Conservation (phyloP, 2,329 filamentous ascomycete species). For the Cladosporium cucumerinum region DNA sequence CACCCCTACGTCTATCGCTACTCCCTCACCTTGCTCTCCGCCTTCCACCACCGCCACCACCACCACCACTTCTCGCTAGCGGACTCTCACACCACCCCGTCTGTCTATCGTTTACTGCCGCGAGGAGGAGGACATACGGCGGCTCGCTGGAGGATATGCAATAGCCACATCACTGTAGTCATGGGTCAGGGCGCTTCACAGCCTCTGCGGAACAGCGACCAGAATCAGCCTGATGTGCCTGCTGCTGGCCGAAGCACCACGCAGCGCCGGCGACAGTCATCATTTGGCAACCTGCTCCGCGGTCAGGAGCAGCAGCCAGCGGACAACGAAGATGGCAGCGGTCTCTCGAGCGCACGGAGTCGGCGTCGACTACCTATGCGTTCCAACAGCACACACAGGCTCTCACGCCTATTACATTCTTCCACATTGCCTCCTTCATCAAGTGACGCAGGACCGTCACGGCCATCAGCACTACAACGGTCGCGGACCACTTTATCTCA, state of each 20-base stretch:
- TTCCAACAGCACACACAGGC: slow-evolving; percentile 23
- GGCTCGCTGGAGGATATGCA: slow-evolving; percentile 10
- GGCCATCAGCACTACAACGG: slow-evolving; percentile 16
- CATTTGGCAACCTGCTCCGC: slow-evolving; percentile 11
- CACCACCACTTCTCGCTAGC: background rate
- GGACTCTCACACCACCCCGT: background rate
- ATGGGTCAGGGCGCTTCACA: slow-evolving; percentile 36
- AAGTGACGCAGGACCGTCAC: slow-evolving; percentile 15
- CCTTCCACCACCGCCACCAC: background rate
- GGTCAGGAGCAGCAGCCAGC: background rate
- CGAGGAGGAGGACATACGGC: background rate
- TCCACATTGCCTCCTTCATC: slow-evolving; percentile 17
- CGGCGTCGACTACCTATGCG: slow-evolving; percentile 18
- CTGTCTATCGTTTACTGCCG: background rate
- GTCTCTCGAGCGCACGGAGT: slow-evolving; percentile 2
- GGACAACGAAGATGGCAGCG: slow-evolving; percentile 5
- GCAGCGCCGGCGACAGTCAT: slow-evolving; percentile 11
- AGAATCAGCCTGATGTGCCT: background rate
- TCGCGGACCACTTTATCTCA: slow-evolving; percentile 16
- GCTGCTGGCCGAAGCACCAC: slow-evolving; percentile 5
- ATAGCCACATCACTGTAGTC: background rate
- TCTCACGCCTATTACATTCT: slow-evolving; percentile 33
- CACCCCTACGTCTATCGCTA: slow-evolving; percentile 7
- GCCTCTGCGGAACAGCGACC: slow-evolving; percentile 20
- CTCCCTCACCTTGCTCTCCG: background rate